A percentile compares a stretch with the other conserved stretches of the same genome.
Conservation (phyloP, 2,329 filamentous ascomycete species). For the Trichoderma koningiopsis region DNA sequence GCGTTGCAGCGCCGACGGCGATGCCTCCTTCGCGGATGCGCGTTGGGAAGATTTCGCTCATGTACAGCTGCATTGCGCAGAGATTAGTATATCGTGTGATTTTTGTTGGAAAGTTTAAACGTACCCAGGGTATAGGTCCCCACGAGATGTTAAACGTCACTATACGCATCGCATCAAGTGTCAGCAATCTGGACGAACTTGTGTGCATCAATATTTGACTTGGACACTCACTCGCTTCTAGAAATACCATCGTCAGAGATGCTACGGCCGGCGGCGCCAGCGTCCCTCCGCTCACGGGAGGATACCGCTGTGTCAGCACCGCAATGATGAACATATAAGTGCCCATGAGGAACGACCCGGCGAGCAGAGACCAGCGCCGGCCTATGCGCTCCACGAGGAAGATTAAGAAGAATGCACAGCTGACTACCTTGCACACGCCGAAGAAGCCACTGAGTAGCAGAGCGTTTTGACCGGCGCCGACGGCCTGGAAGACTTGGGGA, state of each 20-base stretch:
- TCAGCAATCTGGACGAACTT: not conserved
- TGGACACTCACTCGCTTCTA: constrained; percentile 44
- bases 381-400: constrained; percentile 54
- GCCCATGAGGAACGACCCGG: constrained; percentile 53
- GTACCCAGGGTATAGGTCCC: constrained; percentile 34
- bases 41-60: constrained; percentile 53
- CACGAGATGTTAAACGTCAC: constrained; percentile 43
- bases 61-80: constrained; percentile 41
- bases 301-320: constrained; percentile 49
- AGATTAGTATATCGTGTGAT: not conserved
- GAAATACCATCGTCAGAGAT: constrained; percentile 53
- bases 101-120: not conserved
- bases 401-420: constrained; percentile 49
- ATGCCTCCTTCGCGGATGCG: constrained; percentile 53
- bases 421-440: constrained; percentile 53
- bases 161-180: not conserved
- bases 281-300: constrained; percentile 38
- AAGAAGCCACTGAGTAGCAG: constrained; percentile 57
- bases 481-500: constrained; percentile 53
- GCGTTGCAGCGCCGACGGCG: constrained; percentile 51
- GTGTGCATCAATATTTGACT: not conserved
- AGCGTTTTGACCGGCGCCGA: constrained; percentile 50
- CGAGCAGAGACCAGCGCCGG: constrained; percentile 51
- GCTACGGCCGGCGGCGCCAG: constrained; percentile 47
- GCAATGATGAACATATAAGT: constrained; percentile 56